phyloP scores from a whole-genome alignment of 108 stramenopile species.

The Fragilaria crotonensis region DNA sequence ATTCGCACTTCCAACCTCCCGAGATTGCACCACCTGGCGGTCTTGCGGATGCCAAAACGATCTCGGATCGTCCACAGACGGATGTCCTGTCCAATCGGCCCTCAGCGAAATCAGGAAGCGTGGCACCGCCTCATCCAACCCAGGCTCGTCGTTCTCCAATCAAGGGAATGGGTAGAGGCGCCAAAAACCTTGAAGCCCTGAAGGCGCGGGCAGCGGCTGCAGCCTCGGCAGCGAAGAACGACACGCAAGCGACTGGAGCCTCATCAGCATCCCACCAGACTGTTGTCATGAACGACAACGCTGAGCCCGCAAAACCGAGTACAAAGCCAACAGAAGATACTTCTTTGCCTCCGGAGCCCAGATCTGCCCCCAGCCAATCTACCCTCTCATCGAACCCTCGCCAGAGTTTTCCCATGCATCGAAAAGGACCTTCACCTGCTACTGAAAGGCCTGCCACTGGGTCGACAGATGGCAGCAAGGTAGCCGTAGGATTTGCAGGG shows the following conservation, averaged over 20 bases:
- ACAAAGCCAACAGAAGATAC: neutral
- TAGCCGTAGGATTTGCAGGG: too few relatives aligned
- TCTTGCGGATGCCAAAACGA: neutral
- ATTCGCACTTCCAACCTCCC: neutral
- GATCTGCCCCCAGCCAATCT: neutral
- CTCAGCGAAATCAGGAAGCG: neutral
- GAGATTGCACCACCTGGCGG: conserved; percentile 3
- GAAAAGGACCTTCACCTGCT: too few relatives aligned
- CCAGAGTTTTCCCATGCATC: too few relatives aligned
- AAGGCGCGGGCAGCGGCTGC: conserved; percentile 20
- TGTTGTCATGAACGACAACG: conserved; percentile 1
- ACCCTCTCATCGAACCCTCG: too few relatives aligned
- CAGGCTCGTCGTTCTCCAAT: conserved; percentile 3
- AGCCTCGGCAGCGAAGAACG: neutral
- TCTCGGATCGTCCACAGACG: neutral
- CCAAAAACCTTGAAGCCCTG: conserved; percentile 43
- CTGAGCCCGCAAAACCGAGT: neutral
- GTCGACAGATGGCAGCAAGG: too few relatives aligned
- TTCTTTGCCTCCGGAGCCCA: neutral
- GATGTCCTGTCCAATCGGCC: neutral
- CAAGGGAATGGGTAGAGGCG: conserved; percentile 38
- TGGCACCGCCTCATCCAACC: neutral
- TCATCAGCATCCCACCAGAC: neutral
- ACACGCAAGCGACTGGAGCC: neutral
- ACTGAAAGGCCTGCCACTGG: too few relatives aligned